Percentiles rank a stretch among this genome's conserved stretches.
These are phyloP conservation scores for Larix kaempferi DNA, from an alignment of 75 land plant genomes.

Conservation along the genomic window DNA sequence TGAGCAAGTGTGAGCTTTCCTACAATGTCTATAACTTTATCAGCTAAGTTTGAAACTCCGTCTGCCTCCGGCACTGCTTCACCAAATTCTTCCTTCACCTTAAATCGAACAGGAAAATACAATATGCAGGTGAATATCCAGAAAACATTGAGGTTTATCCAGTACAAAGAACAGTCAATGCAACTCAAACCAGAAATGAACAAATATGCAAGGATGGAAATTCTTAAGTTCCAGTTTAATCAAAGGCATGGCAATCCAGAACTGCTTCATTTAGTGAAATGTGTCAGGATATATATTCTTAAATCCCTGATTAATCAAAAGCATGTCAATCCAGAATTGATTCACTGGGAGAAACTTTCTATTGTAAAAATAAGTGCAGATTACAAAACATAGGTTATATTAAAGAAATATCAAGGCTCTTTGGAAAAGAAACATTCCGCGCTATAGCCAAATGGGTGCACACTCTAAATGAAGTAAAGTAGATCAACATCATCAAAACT, in stretches of 20 bases:
- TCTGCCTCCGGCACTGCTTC: neutral
- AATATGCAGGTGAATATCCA: neutral
- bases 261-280: neutral
- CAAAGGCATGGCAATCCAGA: neutral
- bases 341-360: neutral
- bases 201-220: neutral
- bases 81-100: neutral
- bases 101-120: neutral
- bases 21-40: neutral
- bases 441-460: too few species aligned
- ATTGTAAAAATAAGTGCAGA: neutral
- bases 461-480: too few species aligned
- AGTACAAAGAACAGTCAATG: neutral
- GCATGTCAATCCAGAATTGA: neutral
- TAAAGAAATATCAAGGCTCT: neutral
- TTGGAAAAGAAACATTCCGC: neutral
- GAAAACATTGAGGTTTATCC: neutral
- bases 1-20: neutral
- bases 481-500: neutral
- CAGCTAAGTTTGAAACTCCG: neutral
- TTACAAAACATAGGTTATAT: neutral
- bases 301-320: neutral
- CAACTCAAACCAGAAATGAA: neutral
- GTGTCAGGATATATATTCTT: neutral
- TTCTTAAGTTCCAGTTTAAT: neutral